Evolutionary conservation across 2,329 filamentous ascomycete genomes (phyloP).

Genomic region (Fusarium illudens): DNA sequence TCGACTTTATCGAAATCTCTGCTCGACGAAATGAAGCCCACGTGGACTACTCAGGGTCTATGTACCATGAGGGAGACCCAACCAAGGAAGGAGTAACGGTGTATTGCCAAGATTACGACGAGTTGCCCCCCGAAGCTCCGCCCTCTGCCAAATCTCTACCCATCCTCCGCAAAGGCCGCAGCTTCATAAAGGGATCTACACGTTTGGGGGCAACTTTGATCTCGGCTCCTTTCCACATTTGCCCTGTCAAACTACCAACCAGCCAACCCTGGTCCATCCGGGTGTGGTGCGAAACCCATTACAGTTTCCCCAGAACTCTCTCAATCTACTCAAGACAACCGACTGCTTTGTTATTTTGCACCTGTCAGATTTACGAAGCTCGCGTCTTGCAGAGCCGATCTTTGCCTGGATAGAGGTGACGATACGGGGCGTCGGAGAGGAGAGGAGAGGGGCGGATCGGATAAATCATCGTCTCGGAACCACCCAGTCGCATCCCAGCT

Average conservation of each 20-base stretch:
- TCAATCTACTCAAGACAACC: not conserved
- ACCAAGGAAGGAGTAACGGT: not conserved
- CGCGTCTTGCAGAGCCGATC: slow-evolving; percentile 2
- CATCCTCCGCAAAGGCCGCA: slow-evolving; percentile 3
- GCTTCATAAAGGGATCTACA: slow-evolving; percentile 17
- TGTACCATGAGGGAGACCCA: not conserved
- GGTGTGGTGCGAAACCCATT: slow-evolving; percentile 13
- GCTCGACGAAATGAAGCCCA: not conserved
- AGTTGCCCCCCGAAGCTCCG: not conserved
- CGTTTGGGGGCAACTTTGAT: slow-evolving; percentile 11
- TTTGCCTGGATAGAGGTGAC: not conserved
- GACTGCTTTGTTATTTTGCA: not conserved
- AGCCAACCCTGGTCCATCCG: not conserved
- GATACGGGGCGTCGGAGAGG: not conserved
- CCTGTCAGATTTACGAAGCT: slow-evolving; percentile 16
- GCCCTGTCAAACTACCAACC: not conserved
- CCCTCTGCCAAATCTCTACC: slow-evolving; percentile 1
- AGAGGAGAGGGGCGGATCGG: not conserved
- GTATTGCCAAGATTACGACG: not conserved
- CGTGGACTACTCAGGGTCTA: not conserved
- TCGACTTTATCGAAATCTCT: slow-evolving; percentile 12
- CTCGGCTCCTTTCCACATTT: not conserved
- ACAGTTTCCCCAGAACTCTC: slow-evolving; percentile 26
- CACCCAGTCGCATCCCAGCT: not conserved
- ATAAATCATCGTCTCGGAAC: not conserved